Percentiles rank a stretch among this genome's conserved stretches.
These are phyloP conservation scores for Waltergamsia citrina DNA, from an alignment of 2,329 filamentous ascomycete genomes.

Conservation along the genomic window DNA sequence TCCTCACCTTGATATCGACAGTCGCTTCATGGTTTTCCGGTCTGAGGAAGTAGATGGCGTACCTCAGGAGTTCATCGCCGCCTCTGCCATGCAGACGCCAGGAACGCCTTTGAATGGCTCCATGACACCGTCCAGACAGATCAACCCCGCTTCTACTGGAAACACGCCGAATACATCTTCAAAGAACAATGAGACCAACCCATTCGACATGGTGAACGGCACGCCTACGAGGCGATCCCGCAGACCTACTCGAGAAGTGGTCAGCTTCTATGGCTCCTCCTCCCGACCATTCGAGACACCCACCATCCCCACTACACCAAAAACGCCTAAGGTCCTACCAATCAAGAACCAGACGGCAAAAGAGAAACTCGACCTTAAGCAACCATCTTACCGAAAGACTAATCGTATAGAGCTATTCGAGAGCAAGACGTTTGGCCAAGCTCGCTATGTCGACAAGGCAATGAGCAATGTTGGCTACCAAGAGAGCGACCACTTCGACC, in stretches of 20 bases:
- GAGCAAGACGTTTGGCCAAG: conserved; percentile 73
- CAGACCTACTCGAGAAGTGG: conserved; percentile 39
- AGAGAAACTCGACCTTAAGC: conserved; percentile 68
- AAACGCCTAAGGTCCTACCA: conserved; percentile 59
- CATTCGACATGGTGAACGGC: conserved; percentile 17
- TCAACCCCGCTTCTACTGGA: conserved; percentile 30
- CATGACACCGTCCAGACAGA: conserved; percentile 35
- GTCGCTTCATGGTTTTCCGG: conserved; percentile 65
- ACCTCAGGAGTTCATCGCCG: conserved; percentile 25
- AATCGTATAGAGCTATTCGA: conserved; percentile 75
- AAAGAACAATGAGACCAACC: conserved; percentile 17
- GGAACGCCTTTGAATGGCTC: conserved; percentile 25
- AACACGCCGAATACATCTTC: conserved; percentile 32
- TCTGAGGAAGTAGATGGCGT: conserved; percentile 79
- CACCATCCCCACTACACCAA: conserved; percentile 28
- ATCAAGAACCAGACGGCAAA: conserved; percentile 71
- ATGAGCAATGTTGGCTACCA: conserved; percentile 97
- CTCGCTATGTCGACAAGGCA: conserved; percentile 87
- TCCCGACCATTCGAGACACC: conserved; percentile 29
- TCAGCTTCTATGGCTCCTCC: conserved; percentile 45
- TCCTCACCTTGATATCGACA: conserved; percentile 85
- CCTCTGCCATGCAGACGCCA: conserved; percentile 11
- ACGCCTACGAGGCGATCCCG: conserved; percentile 25
- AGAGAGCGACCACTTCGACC: conserved; percentile 81
- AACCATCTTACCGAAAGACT: conserved; percentile 66